These are phyloP conservation scores for Rhodotorula taiwanensis DNA, from an alignment of 768 basidiomycete genomes.

Conservation along the genomic window DNA sequence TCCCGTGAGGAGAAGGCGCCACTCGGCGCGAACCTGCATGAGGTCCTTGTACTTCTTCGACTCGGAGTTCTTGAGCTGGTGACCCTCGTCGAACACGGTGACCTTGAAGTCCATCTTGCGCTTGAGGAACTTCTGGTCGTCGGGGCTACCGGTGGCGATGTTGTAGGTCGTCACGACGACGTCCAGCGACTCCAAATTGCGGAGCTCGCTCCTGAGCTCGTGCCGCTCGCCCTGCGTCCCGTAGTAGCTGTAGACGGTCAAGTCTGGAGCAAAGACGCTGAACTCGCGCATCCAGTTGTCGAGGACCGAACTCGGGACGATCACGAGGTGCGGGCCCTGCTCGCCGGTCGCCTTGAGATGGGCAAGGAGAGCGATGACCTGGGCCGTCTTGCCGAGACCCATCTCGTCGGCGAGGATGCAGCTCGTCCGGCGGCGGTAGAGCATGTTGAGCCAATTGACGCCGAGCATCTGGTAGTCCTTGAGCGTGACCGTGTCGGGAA, in stretches of 20 bases:
- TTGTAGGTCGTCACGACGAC: slow-evolving; percentile 96
- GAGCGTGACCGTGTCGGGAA: slow-evolving; percentile 51
- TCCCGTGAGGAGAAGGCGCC: slow-evolving; percentile 88
- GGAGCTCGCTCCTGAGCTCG: slow-evolving; percentile 62
- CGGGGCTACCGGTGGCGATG: slow-evolving; percentile 75
- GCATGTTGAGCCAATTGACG: slow-evolving; percentile 90
- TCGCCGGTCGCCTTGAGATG: slow-evolving; percentile 71
- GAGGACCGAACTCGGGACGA: slow-evolving; percentile 95
- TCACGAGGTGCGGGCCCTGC: slow-evolving; percentile 76
- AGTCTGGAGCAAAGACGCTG: slow-evolving; percentile 74
- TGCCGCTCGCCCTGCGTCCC: slow-evolving; percentile 81
- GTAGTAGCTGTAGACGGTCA: slow-evolving; percentile 85
- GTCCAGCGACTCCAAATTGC: slow-evolving; percentile 66
- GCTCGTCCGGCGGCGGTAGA: slow-evolving; percentile 71
- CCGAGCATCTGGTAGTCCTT: slow-evolving; percentile 97
- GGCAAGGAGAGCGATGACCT: slow-evolving; percentile 95
- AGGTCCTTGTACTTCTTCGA: slow-evolving; percentile 91
- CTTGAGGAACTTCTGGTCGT: slow-evolving; percentile 82
- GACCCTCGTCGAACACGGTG: slow-evolving; percentile 94
- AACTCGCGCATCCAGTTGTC: slow-evolving; percentile 99
- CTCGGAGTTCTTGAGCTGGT: slow-evolving; percentile 92
- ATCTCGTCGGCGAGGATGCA: slow-evolving; percentile 99
- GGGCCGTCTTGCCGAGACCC: slow-evolving; percentile 98
- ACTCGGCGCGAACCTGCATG: slow-evolving; percentile 73
- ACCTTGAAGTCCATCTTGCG: slow-evolving; percentile 83